Evolutionary conservation across 2,329 filamentous ascomycete species (phyloP), one percentile per base, ranked within the genome.

Genomic region (Calcarisporium arbuscula): DNA sequence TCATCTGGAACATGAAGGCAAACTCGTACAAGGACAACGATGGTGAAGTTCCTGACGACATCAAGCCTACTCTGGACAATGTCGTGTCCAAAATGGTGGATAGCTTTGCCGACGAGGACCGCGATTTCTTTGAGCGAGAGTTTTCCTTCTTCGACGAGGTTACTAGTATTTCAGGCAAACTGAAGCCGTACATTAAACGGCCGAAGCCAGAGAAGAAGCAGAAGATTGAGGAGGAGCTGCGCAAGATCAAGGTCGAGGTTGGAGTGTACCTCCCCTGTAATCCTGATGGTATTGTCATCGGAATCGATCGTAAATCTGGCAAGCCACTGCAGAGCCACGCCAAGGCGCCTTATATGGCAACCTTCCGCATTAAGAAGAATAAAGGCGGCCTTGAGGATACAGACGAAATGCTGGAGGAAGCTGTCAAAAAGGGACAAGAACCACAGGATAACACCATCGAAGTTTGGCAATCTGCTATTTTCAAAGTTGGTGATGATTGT

Each of bases 1-100:
- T 98, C 47, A 98, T 99, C 54, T 99, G 94, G 92, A 99, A 98
- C 57, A 98, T 99, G 83, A 98, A 96, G 58, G 92, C 92, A 20
- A 99, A 98, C 58, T 85, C 89, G 2, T 98, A 85, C 71, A 98
- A 95, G 58, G 94, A 98, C 46, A 90, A 98, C 50, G 87, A 95
- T 47, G 89, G 83, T 11, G 78, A 83, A 49, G 76, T 94, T 43
- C 89, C 92, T 15, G 92, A 98, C 58, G 76, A 80, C 4, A 84
- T 95, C 52, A 98, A 99, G 56, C 90, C 92, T 4, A 92, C 83
- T 0, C 74, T 99, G 4, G 94, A 98, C 61, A 79, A 80, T 35
- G 92, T 98, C 46, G 94, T 87, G 79, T 71, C 74, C 19, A 82
- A 82, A 48, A 79, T 99, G 67, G 77, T 95, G 34, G 67, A 75